A percentile compares a stretch with the other conserved stretches of the same genome.
phyloP scores from a whole-genome alignment of 805 yeast genomes.

The Schwanniomyces occidentalis region DNA sequence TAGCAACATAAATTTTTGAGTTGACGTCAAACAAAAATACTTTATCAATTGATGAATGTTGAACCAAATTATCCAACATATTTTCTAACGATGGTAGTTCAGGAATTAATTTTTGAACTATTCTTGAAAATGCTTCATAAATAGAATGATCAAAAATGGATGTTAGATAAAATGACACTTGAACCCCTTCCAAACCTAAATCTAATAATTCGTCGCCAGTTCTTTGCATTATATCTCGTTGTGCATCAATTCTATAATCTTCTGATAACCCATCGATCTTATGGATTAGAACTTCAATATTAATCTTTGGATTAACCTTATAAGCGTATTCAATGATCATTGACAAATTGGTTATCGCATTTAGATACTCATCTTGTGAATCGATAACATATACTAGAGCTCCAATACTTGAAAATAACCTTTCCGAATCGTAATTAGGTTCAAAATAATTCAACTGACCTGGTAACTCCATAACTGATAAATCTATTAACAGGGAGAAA shows the following conservation, averaged over 20 bases:
- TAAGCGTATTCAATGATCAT: conserved; percentile 87
- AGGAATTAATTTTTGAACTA: conserved; percentile 86
- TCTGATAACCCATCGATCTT: conserved; percentile 94
- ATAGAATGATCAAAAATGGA: conserved; percentile 95
- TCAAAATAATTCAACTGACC: conserved; percentile 91
- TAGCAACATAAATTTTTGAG: conserved; percentile 91
- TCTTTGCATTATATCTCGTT: conserved; percentile 93
- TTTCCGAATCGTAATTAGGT: conserved; percentile 76
- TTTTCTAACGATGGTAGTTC: conserved; percentile 88
- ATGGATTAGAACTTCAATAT: conserved; percentile 91
- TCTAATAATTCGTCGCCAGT: conserved; percentile 91
- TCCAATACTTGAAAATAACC: conserved; percentile 78
- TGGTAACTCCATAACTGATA: conserved; percentile 91
- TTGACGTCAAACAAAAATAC: conserved; percentile 89
- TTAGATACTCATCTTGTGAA: conserved; percentile 90
- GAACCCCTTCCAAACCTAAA: conserved; percentile 87
- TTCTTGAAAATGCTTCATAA: conserved; percentile 91
- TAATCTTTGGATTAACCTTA: conserved; percentile 77
- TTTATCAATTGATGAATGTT: conserved; percentile 88
- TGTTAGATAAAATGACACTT: conserved; percentile 86
- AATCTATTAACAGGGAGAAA: conserved; percentile 78
- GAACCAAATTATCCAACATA: conserved; percentile 82
- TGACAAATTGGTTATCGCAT: conserved; percentile 85
- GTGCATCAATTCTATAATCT: conserved; percentile 91
- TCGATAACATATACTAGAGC: conserved; percentile 94